phyloP scores from a whole-genome alignment of 2,329 filamentous ascomycete genomes.

The Paecilomyces formosus region DNA sequence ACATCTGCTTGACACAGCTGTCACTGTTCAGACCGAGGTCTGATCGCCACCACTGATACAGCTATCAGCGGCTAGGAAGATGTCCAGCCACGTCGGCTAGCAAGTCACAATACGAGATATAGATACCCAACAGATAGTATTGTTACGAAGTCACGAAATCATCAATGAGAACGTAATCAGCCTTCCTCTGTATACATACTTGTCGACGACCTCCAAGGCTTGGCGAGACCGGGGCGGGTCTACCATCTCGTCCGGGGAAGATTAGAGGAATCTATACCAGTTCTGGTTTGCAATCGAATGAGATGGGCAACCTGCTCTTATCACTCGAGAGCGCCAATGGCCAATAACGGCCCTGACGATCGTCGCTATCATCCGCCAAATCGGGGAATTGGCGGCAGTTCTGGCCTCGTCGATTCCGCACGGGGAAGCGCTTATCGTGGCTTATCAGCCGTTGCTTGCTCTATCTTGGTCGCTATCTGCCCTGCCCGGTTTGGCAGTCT shows the following conservation, averaged over 20 bases:
- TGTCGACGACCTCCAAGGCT: not conserved
- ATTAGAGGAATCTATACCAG: too few relatives aligned
- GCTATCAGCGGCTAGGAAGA: not conserved
- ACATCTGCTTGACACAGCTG: not conserved
- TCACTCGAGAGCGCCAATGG: not conserved
- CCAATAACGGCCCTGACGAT: not conserved
- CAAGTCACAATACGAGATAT: not conserved
- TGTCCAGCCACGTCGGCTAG: not conserved
- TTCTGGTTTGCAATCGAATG: not conserved
- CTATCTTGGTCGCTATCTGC: not conserved
- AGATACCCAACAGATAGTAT: not conserved
- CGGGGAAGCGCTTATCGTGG: not conserved
- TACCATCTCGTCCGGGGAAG: not conserved
- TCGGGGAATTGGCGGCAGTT: not conserved
- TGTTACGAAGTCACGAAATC: not conserved
- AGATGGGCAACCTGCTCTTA: not conserved
- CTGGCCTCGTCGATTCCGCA: not conserved
- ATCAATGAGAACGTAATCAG: not conserved
- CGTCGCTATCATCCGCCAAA: not conserved
- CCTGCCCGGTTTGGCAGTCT: not conserved
- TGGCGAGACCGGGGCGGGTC: not conserved
- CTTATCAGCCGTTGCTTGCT: not conserved
- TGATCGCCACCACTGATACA: not conserved
- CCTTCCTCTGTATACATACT: not conserved
- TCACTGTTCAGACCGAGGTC: not conserved